Evolutionary conservation across 1,139 yeast genomes (phyloP).

Genomic region (Blastobotrys indianensis): DNA sequence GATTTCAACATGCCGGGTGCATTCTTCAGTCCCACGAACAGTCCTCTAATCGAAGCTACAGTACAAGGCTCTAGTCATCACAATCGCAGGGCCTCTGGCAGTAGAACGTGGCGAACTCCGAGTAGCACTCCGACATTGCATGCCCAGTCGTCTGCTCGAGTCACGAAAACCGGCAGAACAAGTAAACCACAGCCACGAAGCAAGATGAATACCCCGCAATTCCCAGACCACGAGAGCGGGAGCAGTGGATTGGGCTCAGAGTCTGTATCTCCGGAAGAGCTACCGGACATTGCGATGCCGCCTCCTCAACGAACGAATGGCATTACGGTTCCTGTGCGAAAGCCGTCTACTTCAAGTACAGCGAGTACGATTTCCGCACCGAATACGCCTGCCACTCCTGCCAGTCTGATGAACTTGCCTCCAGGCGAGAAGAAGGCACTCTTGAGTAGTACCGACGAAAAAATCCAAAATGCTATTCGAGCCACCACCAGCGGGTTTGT

Average conservation of each 20-base stretch:
- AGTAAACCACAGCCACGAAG: background rate
- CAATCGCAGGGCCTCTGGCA: background rate
- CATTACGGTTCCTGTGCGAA: background rate
- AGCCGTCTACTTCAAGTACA: constrained; percentile 2
- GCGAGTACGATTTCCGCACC: background rate
- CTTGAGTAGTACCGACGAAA: constrained; percentile 19
- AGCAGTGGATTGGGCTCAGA: constrained; percentile 1
- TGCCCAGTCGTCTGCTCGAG: constrained; percentile 5
- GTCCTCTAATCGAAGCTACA: constrained; percentile 17
- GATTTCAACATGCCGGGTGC: constrained; percentile 31
- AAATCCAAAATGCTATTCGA: constrained; percentile 23
- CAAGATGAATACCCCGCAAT: background rate
- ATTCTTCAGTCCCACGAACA: constrained; percentile 38
- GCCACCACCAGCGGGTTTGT: constrained; percentile 21
- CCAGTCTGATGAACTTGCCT: constrained; percentile 39
- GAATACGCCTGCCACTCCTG: constrained; percentile 25
- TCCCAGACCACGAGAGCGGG: too few species aligned
- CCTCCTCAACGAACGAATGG: constrained; percentile 22
- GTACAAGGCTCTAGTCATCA: constrained; percentile 1
- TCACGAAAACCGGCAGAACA: constrained; percentile 1
- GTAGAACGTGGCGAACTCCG: background rate
- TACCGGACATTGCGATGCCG: constrained; percentile 25
- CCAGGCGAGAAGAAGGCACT: constrained; percentile 15
- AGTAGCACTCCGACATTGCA: constrained; percentile 8
- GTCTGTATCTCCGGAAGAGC: constrained; percentile 22